phyloP scores from a whole-genome alignment of 2,329 filamentous ascomycete genomes.

The Diaporthe helianthi region DNA sequence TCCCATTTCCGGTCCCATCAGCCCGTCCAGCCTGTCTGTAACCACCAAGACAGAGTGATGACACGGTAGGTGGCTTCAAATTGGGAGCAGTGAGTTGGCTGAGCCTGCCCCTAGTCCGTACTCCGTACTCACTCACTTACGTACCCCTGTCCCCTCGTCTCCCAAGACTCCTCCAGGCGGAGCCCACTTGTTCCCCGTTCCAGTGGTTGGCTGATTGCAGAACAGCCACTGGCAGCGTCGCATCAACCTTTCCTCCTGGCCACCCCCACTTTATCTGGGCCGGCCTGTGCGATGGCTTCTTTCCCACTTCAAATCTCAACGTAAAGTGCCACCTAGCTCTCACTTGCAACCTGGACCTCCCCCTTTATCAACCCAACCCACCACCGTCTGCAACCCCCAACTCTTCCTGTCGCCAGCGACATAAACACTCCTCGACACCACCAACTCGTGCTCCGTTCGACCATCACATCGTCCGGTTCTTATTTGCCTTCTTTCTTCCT shows the following conservation, averaged over 20 bases:
- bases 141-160: constrained; percentile 16
- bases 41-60: not conserved
- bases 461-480: constrained; percentile 35
- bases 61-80: constrained; percentile 14
- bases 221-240: constrained; percentile 29
- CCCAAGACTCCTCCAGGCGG: constrained; percentile 3
- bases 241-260: constrained; percentile 27
- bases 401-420: constrained; percentile 34
- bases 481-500: constrained; percentile 41
- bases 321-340: constrained; percentile 33
- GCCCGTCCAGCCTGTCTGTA: not conserved
- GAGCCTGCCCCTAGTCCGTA: not conserved
- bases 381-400: constrained; percentile 32
- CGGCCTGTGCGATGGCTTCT: constrained; percentile 35
- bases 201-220: constrained; percentile 30
- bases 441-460: constrained; percentile 33
- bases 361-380: constrained; percentile 35
- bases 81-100: not conserved
- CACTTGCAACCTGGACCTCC: constrained; percentile 32
- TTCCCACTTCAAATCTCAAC: constrained; percentile 36
- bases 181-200: constrained; percentile 34
- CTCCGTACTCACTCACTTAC: not conserved
- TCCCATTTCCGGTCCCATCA: constrained; percentile 1
- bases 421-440: constrained; percentile 24
- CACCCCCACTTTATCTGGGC: constrained; percentile 31